Base-by-base conservation (phyloP, 164 flowering plant species). In the Platanus orientalis region DNA sequence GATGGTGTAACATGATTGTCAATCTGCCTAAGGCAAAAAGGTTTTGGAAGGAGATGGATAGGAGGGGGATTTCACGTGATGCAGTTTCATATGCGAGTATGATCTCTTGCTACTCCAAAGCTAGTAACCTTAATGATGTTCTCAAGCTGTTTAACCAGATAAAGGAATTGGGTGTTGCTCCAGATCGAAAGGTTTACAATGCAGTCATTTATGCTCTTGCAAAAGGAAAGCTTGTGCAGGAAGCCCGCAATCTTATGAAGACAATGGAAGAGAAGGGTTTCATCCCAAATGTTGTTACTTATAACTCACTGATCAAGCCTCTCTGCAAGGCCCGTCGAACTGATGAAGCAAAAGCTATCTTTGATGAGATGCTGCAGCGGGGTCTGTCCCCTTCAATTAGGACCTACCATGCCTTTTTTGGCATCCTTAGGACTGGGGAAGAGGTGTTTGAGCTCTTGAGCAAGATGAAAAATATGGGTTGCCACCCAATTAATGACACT, bases 111-210 rank as follows among this genome's bases (percentile, higher is more conserved):
- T 79, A 81, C 57, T 87, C 97, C 0, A 88, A 84, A 66, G 63
- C 65, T 7, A 59, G 70, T 44, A 77, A 72, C 49, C 70, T 87
- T 53, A 54, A 76, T 51, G 80, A 71, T 71, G 90, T 86, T 58
- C 69, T 87, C 49, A 82, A 63, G 65, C 66, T 83, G 14, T 90
- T 78, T 55, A 69, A 81, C 30, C 71, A 69, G 65, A 85, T 93
- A 94, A 85, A 85, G 77, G 74, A 74, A 27, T 42, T 69, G 73
- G 71, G 77, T 9, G 75, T 92, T 65, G 71, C 64, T 10, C 86
- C 90, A 1, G 94, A 90, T 69, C 71, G 83, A 70, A 93, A 88
- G 73, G 89, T 81, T 60, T 93, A 93, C 69, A 85, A 87, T 78
- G 84, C 90, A 1, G 84, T 90, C 44, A 76, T 85, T 59, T 80